These are phyloP conservation scores for Solanum sejunctum DNA, from an alignment of 257 asterid genomes.

Conservation along the genomic window DNA sequence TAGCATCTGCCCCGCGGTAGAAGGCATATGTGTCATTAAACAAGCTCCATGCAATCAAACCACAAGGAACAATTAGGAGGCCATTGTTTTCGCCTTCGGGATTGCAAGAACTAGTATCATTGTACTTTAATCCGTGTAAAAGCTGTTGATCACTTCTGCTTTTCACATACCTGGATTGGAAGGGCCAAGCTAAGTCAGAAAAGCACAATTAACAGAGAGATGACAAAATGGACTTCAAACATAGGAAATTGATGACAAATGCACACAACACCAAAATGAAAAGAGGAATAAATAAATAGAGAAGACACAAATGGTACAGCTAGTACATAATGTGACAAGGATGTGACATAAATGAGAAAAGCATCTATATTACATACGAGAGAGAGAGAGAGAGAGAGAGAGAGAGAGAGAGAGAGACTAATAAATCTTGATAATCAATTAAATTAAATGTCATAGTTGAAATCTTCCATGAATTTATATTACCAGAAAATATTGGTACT, in stretches of 20 bases:
- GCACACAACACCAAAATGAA: neutral
- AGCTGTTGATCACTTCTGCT: conserved; percentile 67
- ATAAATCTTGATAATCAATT: neutral
- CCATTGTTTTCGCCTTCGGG: conserved; percentile 51
- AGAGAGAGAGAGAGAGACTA: neutral
- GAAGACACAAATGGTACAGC: neutral
- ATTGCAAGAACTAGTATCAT: conserved; percentile 35
- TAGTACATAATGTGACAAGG: neutral
- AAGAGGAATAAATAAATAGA: neutral
- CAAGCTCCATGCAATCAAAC: conserved; percentile 74
- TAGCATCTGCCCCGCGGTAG: conserved; percentile 35
- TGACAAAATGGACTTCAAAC: neutral
- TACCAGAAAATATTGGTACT: neutral
- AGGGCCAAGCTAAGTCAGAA: conserved; percentile 4
- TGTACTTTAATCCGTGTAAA: conserved; percentile 35
- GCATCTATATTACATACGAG: neutral
- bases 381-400: neutral
- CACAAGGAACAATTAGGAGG: conserved; percentile 72
- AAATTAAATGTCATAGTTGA: neutral
- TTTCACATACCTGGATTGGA: conserved; percentile 49
- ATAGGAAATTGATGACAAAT: neutral
- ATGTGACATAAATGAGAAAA: neutral
- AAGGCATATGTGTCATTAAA: conserved; percentile 64
- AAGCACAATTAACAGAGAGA: neutral
- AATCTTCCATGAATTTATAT: neutral